phyloP scores from a whole-genome alignment of 2,329 filamentous ascomycete genomes.

The Fusarium aywerte region DNA sequence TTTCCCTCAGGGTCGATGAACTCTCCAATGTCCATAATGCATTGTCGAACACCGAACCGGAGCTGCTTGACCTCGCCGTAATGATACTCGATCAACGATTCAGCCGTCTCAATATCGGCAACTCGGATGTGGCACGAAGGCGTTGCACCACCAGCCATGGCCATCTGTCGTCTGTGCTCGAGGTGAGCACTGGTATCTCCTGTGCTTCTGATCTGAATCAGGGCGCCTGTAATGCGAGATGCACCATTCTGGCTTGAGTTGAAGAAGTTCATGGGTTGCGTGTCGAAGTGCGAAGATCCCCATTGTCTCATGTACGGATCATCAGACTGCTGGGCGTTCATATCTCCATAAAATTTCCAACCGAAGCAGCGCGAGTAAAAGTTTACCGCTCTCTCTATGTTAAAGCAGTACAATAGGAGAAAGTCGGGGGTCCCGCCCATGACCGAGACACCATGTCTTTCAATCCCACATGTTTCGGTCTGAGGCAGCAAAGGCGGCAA shows the following conservation, averaged over 20 bases:
- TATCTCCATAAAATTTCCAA: conserved; percentile 41
- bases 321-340: conserved; percentile 31
- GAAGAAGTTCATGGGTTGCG: conserved; percentile 44
- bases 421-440: conserved; percentile 38
- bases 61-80: conserved; percentile 38
- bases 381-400: conserved; percentile 35
- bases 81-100: conserved; percentile 38
- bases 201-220: conserved; percentile 31
- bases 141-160: conserved; percentile 26
- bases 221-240: conserved; percentile 34
- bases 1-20: conserved; percentile 45
- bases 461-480: conserved; percentile 16
- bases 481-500: conserved; percentile 22
- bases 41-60: conserved; percentile 41
- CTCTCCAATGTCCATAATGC: conserved; percentile 44
- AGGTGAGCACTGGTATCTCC: conserved; percentile 25
- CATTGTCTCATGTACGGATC: conserved; percentile 32
- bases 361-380: conserved; percentile 44
- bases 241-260: conserved; percentile 22
- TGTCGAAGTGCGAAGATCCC: conserved; percentile 41
- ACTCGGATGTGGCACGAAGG: conserved; percentile 42
- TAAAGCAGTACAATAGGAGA: conserved; percentile 40
- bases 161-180: conserved; percentile 27
- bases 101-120: conserved; percentile 39
- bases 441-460: conserved; percentile 11